Evolutionary conservation across 2,329 filamentous ascomycete species (phyloP), one percentile per base, ranked within the genome.

Genomic region (Phoma sp.): DNA sequence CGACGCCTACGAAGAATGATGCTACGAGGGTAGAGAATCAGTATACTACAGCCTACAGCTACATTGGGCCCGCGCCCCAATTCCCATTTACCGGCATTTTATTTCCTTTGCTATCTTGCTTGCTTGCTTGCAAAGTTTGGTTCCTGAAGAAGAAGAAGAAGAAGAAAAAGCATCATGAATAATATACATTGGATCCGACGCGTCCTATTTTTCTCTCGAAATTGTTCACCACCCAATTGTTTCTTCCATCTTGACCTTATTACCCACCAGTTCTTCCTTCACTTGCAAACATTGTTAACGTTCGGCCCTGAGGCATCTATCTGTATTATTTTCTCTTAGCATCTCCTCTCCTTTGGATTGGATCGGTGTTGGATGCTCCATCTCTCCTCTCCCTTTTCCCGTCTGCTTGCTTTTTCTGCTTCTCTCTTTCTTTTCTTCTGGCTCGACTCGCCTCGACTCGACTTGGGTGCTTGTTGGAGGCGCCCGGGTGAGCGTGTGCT

Each of bases 1-100:
- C 67, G 72, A 74, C 69, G 71, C 65, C 71, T 74, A 74, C 70
- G 72, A 74, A 69, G 72, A 73, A 74, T 72, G 72, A 74, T 70
- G 71, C 72, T 68, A 74, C 70, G 72, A 73, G 65, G 64, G 72
- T 75, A 75, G 73, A 75, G 67, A 73, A 61, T 69, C 63, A 73
- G 43, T 54, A 48, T 54, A 54, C 51, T 54, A 54, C 51, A 54
- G 39, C 51, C 37, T 39, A 33, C 19, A 48, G 51, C 51, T 47
- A 43, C 43, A 40, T 53, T 37, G 51, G 43, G 51, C 51, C 43
- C 51, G 38, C 51, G 40, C 43, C 51, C 51, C 51, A 32, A 43
- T 21, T 39, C 45, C 27, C 31, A 37, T 45, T 45, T 45, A 35
- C 41, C 41, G 22, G 36, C 41, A 43, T 43, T 37, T 51, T 31